phyloP scores from a whole-genome alignment of 306 rosid species.

The Prunus mira region DNA sequence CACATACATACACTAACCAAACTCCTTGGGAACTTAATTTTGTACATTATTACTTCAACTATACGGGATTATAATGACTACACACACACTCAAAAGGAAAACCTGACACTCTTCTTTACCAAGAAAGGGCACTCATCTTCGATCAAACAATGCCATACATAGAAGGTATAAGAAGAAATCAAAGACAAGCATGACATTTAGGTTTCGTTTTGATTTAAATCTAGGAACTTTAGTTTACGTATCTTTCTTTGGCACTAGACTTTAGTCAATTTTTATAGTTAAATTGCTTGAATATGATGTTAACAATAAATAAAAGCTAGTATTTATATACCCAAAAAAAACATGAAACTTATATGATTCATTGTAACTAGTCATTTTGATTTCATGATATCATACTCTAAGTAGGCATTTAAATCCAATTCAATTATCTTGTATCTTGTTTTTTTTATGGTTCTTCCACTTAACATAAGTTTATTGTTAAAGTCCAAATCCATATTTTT shows the following conservation, averaged over 20 bases:
- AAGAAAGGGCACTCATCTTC: neutral
- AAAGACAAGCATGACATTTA: neutral
- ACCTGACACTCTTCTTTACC: too few species aligned
- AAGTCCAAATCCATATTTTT: neutral
- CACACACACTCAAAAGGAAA: too few species aligned
- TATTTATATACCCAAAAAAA: too few species aligned
- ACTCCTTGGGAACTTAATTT: neutral
- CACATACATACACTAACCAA: neutral
- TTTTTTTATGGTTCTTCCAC: neutral
- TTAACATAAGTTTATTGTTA: neutral
- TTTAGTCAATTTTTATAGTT: neutral
- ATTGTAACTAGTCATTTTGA: neutral
- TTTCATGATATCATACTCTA: neutral
- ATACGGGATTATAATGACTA: too few species aligned
- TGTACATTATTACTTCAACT: too few species aligned
- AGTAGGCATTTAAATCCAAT: neutral
- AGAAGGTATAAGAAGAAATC: too few species aligned
- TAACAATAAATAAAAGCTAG: too few species aligned
- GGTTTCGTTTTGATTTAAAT: neutral
- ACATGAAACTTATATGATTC: neutral
- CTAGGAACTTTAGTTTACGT: too few species aligned
- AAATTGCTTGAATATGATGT: neutral
- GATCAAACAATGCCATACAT: neutral
- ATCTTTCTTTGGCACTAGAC: neutral
- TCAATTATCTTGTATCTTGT: neutral